Conservation (phyloP, 768 basidiomycete genomes). For the Pholiota conissans region DNA sequence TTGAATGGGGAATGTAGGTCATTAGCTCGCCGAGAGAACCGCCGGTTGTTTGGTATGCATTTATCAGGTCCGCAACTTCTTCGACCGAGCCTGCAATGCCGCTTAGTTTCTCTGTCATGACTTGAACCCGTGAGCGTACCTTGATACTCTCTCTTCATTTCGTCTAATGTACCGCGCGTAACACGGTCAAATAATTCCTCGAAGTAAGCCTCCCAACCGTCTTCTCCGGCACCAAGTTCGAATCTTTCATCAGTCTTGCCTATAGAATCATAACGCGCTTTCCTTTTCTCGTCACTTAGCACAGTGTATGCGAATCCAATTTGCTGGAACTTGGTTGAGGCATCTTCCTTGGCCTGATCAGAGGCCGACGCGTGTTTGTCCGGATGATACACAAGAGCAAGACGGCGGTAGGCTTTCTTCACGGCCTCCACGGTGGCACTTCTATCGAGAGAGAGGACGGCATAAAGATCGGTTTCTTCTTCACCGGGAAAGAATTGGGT, state of each 20-base stretch:
- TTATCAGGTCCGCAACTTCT: conserved; percentile 77
- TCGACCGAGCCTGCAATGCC: conserved; percentile 70
- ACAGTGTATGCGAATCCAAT: conserved; percentile 94
- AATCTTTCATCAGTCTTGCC: conserved; percentile 85
- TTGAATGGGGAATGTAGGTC: conserved; percentile 83
- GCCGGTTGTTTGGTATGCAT: conserved; percentile 66
- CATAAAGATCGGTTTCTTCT: conserved; percentile 76
- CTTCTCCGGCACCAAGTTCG: conserved; percentile 69
- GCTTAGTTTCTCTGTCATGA: not conserved
- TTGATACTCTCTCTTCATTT: conserved; percentile 94
- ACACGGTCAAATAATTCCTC: conserved; percentile 86
- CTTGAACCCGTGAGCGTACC: conserved; percentile 45
- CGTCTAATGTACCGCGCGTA: conserved; percentile 83
- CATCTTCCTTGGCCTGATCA: conserved; percentile 62
- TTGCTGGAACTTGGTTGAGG: conserved; percentile 84
- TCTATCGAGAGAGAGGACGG: conserved; percentile 57
- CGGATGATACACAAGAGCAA: conserved; percentile 83
- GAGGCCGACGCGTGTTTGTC: conserved; percentile 78
- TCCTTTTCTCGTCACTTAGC: conserved; percentile 73
- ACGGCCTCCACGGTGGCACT: conserved; percentile 66
- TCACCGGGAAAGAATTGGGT: conserved; percentile 75
- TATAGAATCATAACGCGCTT: conserved; percentile 79
- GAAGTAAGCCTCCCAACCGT: conserved; percentile 96
- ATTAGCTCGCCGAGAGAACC: conserved; percentile 85
- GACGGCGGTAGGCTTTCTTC: conserved; percentile 81